Conservation (phyloP, 441 rosid species). For the Flueggea neowawraea region DNA sequence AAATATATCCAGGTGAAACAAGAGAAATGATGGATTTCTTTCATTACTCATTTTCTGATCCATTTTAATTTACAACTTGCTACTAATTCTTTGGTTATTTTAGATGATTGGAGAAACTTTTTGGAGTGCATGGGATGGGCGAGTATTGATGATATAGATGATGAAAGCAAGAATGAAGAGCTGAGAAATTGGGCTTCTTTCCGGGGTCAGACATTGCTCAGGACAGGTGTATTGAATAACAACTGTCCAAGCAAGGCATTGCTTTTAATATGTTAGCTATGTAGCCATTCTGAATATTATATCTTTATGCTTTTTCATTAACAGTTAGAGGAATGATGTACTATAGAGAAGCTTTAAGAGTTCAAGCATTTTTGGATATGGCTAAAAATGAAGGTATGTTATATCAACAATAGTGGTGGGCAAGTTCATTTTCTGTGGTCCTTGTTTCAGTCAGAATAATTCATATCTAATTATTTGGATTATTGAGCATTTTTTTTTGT, state of each 20-base stretch:
- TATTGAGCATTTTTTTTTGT: constrained; percentile 5
- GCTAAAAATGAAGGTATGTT: constrained; percentile 74
- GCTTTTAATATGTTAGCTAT: constrained; percentile 1
- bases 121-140: constrained; percentile 84
- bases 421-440: neutral
- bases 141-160: constrained; percentile 42
- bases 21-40: constrained; percentile 4
- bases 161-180: constrained; percentile 55
- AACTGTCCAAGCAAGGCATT: constrained; percentile 2
- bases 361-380: constrained; percentile 92
- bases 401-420: constrained; percentile 8
- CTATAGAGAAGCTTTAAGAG: constrained; percentile 82
- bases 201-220: constrained; percentile 93
- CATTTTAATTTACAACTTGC: too few relatives aligned
- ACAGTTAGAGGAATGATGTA: constrained; percentile 99
- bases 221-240: constrained; percentile 65
- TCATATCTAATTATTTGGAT: too few relatives aligned
- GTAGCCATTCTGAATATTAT: constrained; percentile 5
- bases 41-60: neutral
- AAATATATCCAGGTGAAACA: constrained; percentile 76
- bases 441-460: neutral
- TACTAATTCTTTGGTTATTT: constrained; percentile 9
- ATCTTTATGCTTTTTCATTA: constrained; percentile 15
- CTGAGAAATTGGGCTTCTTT: constrained; percentile 94
- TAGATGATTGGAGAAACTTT: constrained; percentile 97